phyloP scores from a whole-genome alignment of 352 stramenopile genomes.

The Phytopythium chamaehyphon region DNA sequence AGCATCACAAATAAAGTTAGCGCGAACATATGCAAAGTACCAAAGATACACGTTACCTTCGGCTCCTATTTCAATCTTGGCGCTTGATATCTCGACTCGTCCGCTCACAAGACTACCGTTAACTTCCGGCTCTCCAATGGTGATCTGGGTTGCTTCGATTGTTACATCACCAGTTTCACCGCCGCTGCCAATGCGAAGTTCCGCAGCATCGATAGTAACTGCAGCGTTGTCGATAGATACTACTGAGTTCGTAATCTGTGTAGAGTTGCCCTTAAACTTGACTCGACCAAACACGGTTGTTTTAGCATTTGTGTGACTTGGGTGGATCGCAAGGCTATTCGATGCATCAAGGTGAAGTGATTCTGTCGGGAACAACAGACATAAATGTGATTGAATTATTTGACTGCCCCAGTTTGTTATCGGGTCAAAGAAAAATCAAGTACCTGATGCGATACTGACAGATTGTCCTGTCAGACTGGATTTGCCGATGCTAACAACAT shows the following conservation, averaged over 20 bases:
- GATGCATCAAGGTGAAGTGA: slow-evolving; percentile 25
- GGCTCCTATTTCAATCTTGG: slow-evolving; percentile 26
- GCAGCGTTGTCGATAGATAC: slow-evolving; percentile 19
- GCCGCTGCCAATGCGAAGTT: slow-evolving; percentile 21
- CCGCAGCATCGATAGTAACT: slow-evolving; percentile 17
- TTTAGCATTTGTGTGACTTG: slow-evolving; percentile 11
- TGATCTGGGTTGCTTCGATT: slow-evolving; percentile 26
- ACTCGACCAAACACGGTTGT: slow-evolving; percentile 28
- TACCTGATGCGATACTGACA: slow-evolving; percentile 25
- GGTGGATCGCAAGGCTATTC: slow-evolving; percentile 21
- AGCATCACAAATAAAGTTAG: neutral
- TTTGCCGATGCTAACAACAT: slow-evolving; percentile 23
- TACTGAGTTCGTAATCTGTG: slow-evolving; percentile 1
- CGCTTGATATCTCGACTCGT: slow-evolving; percentile 23
- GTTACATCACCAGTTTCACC: slow-evolving; percentile 20
- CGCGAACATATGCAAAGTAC: too few relatives aligned
- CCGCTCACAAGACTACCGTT: slow-evolving; percentile 17
- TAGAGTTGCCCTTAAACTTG: slow-evolving; percentile 20
- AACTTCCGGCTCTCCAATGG: slow-evolving; percentile 23
- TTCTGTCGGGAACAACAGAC: too few relatives aligned
- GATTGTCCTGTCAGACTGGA: slow-evolving; percentile 16
- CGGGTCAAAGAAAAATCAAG: neutral
- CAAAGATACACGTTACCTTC: slow-evolving; percentile 16
- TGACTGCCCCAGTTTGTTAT: neutral
- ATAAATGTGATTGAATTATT: too few relatives aligned